phyloP scores from a whole-genome alignment of 352 stramenopile genomes.

The Phytophthora quininea region DNA sequence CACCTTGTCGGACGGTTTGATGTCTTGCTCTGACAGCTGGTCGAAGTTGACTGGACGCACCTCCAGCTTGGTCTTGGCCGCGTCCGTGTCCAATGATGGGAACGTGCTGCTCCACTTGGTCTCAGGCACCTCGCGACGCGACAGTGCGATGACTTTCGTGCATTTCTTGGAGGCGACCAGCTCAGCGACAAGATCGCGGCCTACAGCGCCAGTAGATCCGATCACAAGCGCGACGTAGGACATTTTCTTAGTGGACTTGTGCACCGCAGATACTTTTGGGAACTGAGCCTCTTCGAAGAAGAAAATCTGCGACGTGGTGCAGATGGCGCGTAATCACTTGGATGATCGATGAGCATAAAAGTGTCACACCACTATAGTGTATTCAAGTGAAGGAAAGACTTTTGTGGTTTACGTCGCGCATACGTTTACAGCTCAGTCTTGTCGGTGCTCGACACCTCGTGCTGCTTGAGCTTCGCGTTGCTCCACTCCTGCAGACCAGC shows the following conservation, averaged over 20 bases:
- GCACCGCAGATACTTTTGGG: not conserved
- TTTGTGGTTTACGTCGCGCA: conserved; percentile 1
- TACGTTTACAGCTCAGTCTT: conserved; percentile 21
- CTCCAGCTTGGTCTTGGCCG: conserved; percentile 61
- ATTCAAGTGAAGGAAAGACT: not conserved
- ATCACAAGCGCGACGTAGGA: conserved; percentile 75
- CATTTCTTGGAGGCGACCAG: conserved; percentile 69
- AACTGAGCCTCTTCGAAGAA: conserved; percentile 19
- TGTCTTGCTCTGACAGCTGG: conserved; percentile 36
- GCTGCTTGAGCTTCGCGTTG: conserved; percentile 50
- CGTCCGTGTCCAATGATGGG: conserved; percentile 44
- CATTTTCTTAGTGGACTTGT: not conserved
- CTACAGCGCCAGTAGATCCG: conserved; percentile 74
- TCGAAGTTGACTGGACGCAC: conserved; percentile 70
- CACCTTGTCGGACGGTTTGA: conserved; percentile 50
- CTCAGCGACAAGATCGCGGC: conserved; percentile 71
- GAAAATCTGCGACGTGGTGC: no score
- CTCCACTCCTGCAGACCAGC: conserved; percentile 53
- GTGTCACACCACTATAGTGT: not conserved
- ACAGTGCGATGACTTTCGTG: conserved; percentile 71
- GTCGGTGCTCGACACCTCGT: no score
- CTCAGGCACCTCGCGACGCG: conserved; percentile 64
- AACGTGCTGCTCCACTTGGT: conserved; percentile 53
- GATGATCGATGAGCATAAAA: not conserved
- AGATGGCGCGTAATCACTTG: conserved; percentile 11